phyloP scores from a whole-genome alignment of 441 rosid species.

The Lepidium campestre region DNA sequence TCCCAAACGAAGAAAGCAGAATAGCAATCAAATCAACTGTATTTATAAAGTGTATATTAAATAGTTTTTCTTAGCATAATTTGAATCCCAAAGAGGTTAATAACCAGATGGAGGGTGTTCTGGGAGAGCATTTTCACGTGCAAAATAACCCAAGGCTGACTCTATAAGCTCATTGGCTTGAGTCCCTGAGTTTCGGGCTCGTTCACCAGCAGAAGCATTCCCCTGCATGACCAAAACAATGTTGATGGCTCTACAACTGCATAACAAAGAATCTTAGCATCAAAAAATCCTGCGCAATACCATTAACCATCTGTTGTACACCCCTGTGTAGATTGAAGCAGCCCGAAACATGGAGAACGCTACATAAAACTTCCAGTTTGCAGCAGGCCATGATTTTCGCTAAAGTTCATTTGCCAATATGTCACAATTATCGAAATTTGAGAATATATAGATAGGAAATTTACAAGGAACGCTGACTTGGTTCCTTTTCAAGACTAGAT shows the following conservation, averaged over 20 bases:
- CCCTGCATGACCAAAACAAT: slow-evolving; percentile 50
- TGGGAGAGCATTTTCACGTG: slow-evolving; percentile 58
- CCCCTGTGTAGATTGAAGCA: slow-evolving; percentile 74
- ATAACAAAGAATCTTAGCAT: not conserved
- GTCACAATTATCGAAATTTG: not conserved
- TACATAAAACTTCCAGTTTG: slow-evolving; percentile 83
- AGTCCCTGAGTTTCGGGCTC: slow-evolving; percentile 56
- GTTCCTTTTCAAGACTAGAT: not conserved
- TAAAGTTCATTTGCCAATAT: slow-evolving; percentile 26
- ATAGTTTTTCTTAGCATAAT: not conserved
- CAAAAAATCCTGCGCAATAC: slow-evolving; percentile 33
- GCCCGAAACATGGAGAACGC: slow-evolving; percentile 83
- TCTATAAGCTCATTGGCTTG: slow-evolving; percentile 61
- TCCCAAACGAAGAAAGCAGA: slow-evolving; percentile 9
- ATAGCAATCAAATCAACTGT: not conserved
- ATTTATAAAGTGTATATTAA: not conserved
- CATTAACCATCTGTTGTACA: slow-evolving; percentile 84
- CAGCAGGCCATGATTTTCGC: slow-evolving; percentile 90
- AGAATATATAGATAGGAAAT: not conserved
- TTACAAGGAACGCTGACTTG: not conserved
- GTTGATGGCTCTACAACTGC: not conserved
- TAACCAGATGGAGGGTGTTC: slow-evolving; percentile 70
- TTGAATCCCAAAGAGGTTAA: not conserved
- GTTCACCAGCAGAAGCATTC: slow-evolving; percentile 91
- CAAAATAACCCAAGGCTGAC: slow-evolving; percentile 54